Conservation (phyloP, 1,139 yeast genomes). For the Blastobotrys proliferans region DNA sequence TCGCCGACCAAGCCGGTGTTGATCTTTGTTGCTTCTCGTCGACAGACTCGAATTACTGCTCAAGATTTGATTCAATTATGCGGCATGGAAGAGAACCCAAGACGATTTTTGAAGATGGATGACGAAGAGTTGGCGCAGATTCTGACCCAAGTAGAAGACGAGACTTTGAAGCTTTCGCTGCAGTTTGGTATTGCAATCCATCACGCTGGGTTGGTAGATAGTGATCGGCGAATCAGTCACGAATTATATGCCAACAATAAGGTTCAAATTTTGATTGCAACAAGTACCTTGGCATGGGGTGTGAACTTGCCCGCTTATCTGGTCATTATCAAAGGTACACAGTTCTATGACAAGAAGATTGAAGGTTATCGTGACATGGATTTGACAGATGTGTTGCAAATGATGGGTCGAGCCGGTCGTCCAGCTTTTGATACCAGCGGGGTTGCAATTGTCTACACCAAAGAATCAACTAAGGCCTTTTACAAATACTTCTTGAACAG, state of each 20-base stretch:
- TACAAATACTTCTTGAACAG: constrained; percentile 91
- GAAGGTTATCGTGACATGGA: constrained; percentile 85
- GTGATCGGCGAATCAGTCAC: constrained; percentile 85
- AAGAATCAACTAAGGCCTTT: constrained; percentile 84
- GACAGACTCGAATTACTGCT: constrained; percentile 95
- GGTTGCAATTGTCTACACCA: constrained; percentile 89
- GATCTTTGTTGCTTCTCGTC: constrained; percentile 92
- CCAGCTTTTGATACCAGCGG: constrained; percentile 97
- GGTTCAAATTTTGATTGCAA: constrained; percentile 86
- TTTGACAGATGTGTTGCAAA: constrained; percentile 82
- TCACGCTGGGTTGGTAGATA: constrained; percentile 94
- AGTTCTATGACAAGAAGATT: constrained; percentile 75
- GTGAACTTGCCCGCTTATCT: constrained; percentile 93
- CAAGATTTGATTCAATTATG: constrained; percentile 87
- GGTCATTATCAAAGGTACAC: constrained; percentile 92
- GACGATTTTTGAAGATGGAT: constrained; percentile 73
- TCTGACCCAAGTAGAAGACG: constrained; percentile 73
- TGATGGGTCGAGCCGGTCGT: constrained; percentile 96
- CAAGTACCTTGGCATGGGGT: constrained; percentile 97
- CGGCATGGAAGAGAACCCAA: constrained; percentile 91
- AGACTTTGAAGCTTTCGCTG: constrained; percentile 73
- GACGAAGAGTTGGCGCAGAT: constrained; percentile 71
- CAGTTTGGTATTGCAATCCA: constrained; percentile 97
- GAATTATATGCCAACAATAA: constrained; percentile 78
- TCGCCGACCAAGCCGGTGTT: constrained; percentile 91